phyloP scores from a whole-genome alignment of 1,284 basidiomycete genomes.

The Tilletia setariae region DNA sequence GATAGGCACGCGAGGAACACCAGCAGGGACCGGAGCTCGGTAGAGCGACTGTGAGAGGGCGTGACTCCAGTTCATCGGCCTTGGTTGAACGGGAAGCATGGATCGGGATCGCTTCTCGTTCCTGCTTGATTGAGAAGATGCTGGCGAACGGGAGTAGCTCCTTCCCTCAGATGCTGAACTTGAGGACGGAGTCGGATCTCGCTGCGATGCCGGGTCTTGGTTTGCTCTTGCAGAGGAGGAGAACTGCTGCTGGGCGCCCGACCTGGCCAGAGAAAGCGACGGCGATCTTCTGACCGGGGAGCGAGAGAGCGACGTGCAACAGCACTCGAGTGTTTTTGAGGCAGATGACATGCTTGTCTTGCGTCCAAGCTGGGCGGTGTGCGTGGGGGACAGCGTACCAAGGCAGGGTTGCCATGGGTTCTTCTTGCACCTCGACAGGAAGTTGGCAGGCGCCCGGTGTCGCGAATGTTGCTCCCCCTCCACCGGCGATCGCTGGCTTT shows the following conservation, averaged over 20 bases:
- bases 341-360: no score
- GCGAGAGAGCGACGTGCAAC: not conserved
- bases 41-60: not conserved
- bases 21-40: not conserved
- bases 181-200: not conserved
- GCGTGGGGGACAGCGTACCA: no score
- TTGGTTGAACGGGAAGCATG: constrained; percentile 12
- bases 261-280: not conserved
- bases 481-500: no score
- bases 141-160: not conserved
- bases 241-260: not conserved
- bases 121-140: not conserved
- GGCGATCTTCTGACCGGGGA: not conserved
- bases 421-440: no score
- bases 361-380: no score
- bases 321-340: not conserved
- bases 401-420: no score
- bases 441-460: no score
- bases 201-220: not conserved
- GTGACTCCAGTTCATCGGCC: not conserved
- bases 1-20: not conserved
- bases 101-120: not conserved
- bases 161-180: not conserved
- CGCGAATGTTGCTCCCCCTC: no score
- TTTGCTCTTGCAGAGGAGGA: not conserved